These are phyloP conservation scores for Aureobasidium mangrovei DNA, from an alignment of 2,329 filamentous ascomycete genomes.

Conservation along the genomic window DNA sequence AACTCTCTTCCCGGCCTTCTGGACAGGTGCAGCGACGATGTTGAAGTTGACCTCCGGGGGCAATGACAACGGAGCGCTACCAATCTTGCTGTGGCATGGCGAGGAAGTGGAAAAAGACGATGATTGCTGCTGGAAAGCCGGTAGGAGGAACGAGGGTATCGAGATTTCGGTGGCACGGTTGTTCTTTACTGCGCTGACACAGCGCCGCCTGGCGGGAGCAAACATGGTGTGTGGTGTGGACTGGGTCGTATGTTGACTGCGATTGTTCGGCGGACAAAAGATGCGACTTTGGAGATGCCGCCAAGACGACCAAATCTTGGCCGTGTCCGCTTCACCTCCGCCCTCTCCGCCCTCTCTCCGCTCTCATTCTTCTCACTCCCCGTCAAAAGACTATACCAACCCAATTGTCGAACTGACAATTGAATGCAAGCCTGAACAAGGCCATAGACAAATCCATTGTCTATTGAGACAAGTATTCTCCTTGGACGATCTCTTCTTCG, in stretches of 20 bases:
- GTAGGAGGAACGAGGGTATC: conserved; percentile 65
- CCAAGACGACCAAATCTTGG: conserved; percentile 1
- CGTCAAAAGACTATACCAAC: neutral
- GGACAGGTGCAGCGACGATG: conserved; percentile 53
- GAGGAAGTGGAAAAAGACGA: conserved; percentile 64
- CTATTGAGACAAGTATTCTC: neutral
- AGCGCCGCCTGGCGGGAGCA: conserved; percentile 52
- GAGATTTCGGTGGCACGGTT: conserved; percentile 24
- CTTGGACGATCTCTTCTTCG: neutral
- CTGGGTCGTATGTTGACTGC: neutral
- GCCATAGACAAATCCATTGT: neutral
- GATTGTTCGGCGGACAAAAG: neutral
- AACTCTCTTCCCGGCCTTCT: conserved; percentile 47
- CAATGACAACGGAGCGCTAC: conserved; percentile 67
- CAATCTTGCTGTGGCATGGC: conserved; percentile 68
- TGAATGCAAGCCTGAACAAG: neutral
- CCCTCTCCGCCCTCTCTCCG: neutral
- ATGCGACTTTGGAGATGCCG: neutral
- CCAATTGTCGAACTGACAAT: neutral
- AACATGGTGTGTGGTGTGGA: conserved; percentile 45
- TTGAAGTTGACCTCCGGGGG: conserved; percentile 74
- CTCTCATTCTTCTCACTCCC: neutral
- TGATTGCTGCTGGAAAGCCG: conserved; percentile 51
- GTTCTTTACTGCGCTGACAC: conserved; percentile 30
- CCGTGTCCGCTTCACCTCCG: neutral